Percentiles rank a stretch among this genome's conserved stretches.
Evolutionary conservation across 2,329 filamentous ascomycete genomes (phyloP).

Genomic region (Hypomyces rosellus): DNA sequence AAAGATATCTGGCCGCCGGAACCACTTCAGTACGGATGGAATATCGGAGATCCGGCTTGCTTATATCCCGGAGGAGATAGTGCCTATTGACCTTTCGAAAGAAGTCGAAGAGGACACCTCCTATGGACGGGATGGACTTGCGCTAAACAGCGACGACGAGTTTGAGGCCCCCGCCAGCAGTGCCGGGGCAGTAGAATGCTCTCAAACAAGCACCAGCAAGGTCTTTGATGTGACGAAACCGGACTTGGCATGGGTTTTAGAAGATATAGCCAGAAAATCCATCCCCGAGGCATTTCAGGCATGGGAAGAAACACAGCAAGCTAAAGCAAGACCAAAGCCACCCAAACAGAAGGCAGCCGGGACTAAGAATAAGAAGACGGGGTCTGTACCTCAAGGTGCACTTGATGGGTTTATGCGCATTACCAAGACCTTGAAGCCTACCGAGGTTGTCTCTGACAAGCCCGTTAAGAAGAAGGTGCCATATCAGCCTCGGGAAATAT

Average conservation of each 20-base stretch:
- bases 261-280: slow-evolving; percentile 24
- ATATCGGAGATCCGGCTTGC: slow-evolving; percentile 72
- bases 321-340: slow-evolving; percentile 18
- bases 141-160: slow-evolving; percentile 62
- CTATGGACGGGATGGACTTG: slow-evolving; percentile 47
- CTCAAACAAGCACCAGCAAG: slow-evolving; percentile 22
- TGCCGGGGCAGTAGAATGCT: slow-evolving; percentile 15
- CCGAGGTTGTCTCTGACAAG: background rate
- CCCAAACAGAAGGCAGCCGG: slow-evolving; percentile 19
- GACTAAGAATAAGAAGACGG: slow-evolving; percentile 14
- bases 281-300: slow-evolving; percentile 20
- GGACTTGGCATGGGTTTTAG: slow-evolving; percentile 41
- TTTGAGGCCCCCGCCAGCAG: slow-evolving; percentile 36
- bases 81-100: slow-evolving; percentile 66
- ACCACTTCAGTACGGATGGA: slow-evolving; percentile 68
- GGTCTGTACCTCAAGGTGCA: slow-evolving; percentile 22
- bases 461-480: background rate
- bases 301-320: slow-evolving; percentile 21
- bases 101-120: slow-evolving; percentile 59
- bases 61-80: slow-evolving; percentile 68
- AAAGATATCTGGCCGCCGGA: slow-evolving; percentile 60
- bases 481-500: background rate
- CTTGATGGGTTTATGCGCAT: slow-evolving; percentile 37
- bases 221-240: slow-evolving; percentile 59
- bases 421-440: slow-evolving; percentile 27